Evolutionary conservation across 768 basidiomycete species (phyloP).

Genomic region (Goffeauzyma gilvescens): DNA sequence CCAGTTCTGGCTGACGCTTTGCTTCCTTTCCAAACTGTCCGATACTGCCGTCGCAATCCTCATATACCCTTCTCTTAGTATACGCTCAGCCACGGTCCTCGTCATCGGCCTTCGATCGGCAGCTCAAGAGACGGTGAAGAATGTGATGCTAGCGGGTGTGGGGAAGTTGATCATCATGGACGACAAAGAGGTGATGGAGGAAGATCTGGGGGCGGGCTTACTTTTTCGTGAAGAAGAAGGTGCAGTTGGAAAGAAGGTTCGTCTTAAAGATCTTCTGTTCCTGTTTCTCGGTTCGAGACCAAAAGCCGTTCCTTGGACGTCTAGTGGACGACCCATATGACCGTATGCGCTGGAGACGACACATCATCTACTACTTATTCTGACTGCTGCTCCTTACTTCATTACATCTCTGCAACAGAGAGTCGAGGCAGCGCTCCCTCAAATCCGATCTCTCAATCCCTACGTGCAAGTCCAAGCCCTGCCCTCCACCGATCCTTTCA

Average conservation of each 20-base stretch:
- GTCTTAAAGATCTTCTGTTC: conserved; percentile 2
- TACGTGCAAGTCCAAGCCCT: conserved; percentile 63
- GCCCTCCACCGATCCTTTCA: conserved; percentile 42
- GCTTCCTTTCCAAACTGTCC: background rate
- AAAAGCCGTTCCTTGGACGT: too few relatives aligned
- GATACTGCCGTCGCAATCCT: background rate
- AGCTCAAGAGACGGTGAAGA: conserved; percentile 89
- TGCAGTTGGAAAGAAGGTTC: conserved; percentile 60
- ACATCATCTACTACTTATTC: background rate
- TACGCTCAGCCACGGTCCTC: conserved; percentile 81
- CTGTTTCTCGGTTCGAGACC: background rate
- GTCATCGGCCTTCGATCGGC: conserved; percentile 59
- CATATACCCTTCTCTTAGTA: conserved; percentile 38
- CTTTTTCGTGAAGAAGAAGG: conserved; percentile 77
- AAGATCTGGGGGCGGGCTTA: conserved; percentile 82
- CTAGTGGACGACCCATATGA: too few relatives aligned
- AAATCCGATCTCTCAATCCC: conserved; percentile 79
- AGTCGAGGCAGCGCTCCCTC: conserved; percentile 61
- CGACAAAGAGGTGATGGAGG: conserved; percentile 49
- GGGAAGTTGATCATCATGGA: conserved; percentile 76
- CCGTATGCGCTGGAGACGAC: too few relatives aligned
- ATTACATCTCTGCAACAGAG: conserved; percentile 40
- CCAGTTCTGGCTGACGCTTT: background rate
- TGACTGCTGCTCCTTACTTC: conserved; percentile 7
- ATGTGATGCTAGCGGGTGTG: conserved; percentile 89